Base-by-base conservation (phyloP, 2,329 filamentous ascomycete genomes). In the Fusarium acutatum region DNA sequence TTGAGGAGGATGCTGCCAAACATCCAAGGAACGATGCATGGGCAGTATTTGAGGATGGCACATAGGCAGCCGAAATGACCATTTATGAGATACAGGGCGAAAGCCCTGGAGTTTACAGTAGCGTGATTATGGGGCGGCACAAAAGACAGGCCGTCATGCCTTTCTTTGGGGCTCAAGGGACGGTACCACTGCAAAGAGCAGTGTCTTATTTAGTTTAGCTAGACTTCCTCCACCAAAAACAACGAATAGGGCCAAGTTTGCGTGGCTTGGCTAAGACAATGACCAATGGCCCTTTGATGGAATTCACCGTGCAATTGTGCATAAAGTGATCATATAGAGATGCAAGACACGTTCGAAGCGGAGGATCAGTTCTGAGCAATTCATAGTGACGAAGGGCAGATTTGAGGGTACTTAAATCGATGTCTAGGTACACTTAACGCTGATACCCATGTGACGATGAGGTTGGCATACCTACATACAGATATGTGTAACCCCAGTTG, bases 81-180 rank as follows among this genome's bases (percentile, higher is more conserved):
- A 81, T 81, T 82, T 79, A 83, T 80, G 81, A 78, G 76, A 81
- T 79, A 80, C 75, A 78, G 79, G 75, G 72, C 71, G 69, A 77
- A 75, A 73, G 77, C 78, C 77, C 71, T 78, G 73, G 70, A 77
- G 75, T 79, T 80, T 80, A 80, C 77, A 80, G 76, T 75, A 83
- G 81, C 80, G 80, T 81, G 79, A 79, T 78, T 76, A 79, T 76
- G 77, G 71, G 77, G 77, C 76, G 78, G 77, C 77, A 74, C 73
- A 77, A 76, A 74, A 74, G 73, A 76, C 75, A 67, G 74, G 74
- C 76, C 78, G 73, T 74, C 71, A 72, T 75, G 74, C 76, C 78
- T 80, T 76, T 70, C 67, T 78, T 74, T 77, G 67, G 59, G 80
- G 78, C 72, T 78, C 71, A 80, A 74, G 75, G 78, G 72, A 79